Evolutionary conservation across 768 basidiomycete genomes (phyloP).

Genomic region (Pleurotus citrinopileatus): DNA sequence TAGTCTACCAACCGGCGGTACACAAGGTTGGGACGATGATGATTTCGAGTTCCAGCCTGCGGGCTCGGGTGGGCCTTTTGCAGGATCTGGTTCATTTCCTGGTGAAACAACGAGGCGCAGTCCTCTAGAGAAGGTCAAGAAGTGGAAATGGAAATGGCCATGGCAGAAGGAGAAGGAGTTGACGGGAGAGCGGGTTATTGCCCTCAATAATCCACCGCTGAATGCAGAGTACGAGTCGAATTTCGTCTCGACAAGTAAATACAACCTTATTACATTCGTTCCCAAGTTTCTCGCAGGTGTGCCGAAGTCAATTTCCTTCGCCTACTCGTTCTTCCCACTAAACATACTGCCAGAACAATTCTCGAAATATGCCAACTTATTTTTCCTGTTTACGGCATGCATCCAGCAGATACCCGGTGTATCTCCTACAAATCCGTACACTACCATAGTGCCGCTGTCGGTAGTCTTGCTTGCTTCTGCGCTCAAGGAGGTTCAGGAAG

Average conservation of each 20-base stretch:
- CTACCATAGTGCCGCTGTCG: slow-evolving; percentile 88
- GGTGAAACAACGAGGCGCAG: slow-evolving; percentile 21
- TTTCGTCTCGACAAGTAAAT: slow-evolving; percentile 92
- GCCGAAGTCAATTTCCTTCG: slow-evolving; percentile 20
- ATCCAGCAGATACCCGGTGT: slow-evolving; percentile 99
- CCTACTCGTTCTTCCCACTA: slow-evolving; percentile 5
- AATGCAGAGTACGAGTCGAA: slow-evolving; percentile 75
- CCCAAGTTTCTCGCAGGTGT: slow-evolving; percentile 92
- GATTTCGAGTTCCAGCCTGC: slow-evolving; percentile 52
- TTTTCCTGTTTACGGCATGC: slow-evolving; percentile 96
- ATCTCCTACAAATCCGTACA: slow-evolving; percentile 93
- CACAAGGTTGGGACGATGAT: slow-evolving; percentile 75
- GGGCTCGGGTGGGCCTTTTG: slow-evolving; percentile 34
- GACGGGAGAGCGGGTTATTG: slow-evolving; percentile 74
- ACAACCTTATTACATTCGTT: slow-evolving; percentile 81
- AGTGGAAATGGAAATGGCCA: slow-evolving; percentile 74
- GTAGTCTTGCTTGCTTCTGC: slow-evolving; percentile 91
- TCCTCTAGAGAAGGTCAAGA: slow-evolving; percentile 21
- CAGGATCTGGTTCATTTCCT: slow-evolving; percentile 39
- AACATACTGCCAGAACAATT: slow-evolving; percentile 74
- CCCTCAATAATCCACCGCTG: slow-evolving; percentile 72
- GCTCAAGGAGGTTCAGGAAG: slow-evolving; percentile 94
- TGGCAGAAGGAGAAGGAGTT: slow-evolving; percentile 71
- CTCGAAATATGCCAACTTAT: slow-evolving; percentile 97
- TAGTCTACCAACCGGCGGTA: slow-evolving; percentile 33